Evolutionary conservation across 192 early-diverging fungal species (phyloP).

Genomic region (Kappamyces sp.): DNA sequence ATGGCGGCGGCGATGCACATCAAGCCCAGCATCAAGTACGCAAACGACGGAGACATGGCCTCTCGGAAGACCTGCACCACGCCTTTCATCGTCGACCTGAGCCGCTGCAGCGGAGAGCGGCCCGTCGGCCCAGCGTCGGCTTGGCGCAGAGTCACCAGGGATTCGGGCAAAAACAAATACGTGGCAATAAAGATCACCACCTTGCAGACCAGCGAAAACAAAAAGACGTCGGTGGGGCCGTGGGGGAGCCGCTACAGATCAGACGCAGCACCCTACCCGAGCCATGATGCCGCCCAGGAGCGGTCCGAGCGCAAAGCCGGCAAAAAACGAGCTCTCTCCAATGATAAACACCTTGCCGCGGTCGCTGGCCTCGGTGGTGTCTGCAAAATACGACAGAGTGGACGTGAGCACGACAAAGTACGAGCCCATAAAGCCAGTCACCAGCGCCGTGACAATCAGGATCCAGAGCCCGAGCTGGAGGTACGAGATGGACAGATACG

Average conservation of each 20-base stretch:
- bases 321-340: slow-evolving; percentile 30
- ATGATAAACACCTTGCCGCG: slow-evolving; percentile 27
- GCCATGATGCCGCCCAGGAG: slow-evolving; percentile 28
- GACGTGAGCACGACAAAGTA: slow-evolving; percentile 19
- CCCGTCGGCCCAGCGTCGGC: not conserved
- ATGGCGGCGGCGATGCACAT: not conserved
- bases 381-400: slow-evolving; percentile 32
- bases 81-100: no score
- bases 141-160: slow-evolving; percentile 11
- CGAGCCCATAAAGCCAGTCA: slow-evolving; percentile 33
- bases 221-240: slow-evolving; percentile 29
- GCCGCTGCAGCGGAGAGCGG: no score
- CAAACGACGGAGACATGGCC: not conserved
- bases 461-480: slow-evolving; percentile 30
- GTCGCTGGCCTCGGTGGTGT: slow-evolving; percentile 20
- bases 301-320: slow-evolving; percentile 32
- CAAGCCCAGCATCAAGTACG: not conserved
- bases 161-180: slow-evolving; percentile 35
- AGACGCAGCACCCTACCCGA: slow-evolving; percentile 15
- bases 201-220: slow-evolving; percentile 21
- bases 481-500: slow-evolving; percentile 24
- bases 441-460: slow-evolving; percentile 22
- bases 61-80: no score
- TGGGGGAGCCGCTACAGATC: slow-evolving; percentile 16
- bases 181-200: slow-evolving; percentile 25